Percentiles rank a stretch among this genome's conserved stretches.
Evolutionary conservation across 768 basidiomycete species (phyloP).

Genomic region (Mycena galopus): DNA sequence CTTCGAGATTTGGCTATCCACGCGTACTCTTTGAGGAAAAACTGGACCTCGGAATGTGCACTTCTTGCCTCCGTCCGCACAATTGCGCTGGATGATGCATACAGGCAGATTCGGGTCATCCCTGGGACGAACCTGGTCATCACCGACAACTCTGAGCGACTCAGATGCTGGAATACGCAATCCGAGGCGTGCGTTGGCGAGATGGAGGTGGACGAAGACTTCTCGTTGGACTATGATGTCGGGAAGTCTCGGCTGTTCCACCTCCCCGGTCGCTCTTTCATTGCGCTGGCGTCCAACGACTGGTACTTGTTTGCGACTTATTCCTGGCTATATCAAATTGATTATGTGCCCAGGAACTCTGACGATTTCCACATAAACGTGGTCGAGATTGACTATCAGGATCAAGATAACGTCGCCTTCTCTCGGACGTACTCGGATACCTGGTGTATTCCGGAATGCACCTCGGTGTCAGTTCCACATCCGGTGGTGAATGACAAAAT

Average conservation of each 20-base stretch:
- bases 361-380: neutral
- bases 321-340: neutral
- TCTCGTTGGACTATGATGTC: neutral
- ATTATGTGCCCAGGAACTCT: neutral
- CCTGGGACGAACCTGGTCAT: slow-evolving; percentile 25
- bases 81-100: neutral
- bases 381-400: slow-evolving; percentile 6
- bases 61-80: neutral
- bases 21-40: slow-evolving; percentile 13
- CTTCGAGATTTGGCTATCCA: slow-evolving; percentile 18
- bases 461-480: neutral
- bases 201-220: neutral
- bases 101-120: slow-evolving; percentile 1
- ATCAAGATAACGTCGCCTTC: neutral
- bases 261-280: neutral
- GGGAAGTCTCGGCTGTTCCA: slow-evolving; percentile 4
- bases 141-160: neutral
- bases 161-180: slow-evolving; percentile 10
- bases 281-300: slow-evolving; percentile 5
- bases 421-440: slow-evolving; percentile 3
- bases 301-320: neutral
- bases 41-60: slow-evolving; percentile 15
- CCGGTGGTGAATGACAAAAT: neutral
- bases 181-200: slow-evolving; percentile 9
- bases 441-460: neutral